phyloP scores from a whole-genome alignment of 768 basidiomycete species.

The Dioszegia hungarica region DNA sequence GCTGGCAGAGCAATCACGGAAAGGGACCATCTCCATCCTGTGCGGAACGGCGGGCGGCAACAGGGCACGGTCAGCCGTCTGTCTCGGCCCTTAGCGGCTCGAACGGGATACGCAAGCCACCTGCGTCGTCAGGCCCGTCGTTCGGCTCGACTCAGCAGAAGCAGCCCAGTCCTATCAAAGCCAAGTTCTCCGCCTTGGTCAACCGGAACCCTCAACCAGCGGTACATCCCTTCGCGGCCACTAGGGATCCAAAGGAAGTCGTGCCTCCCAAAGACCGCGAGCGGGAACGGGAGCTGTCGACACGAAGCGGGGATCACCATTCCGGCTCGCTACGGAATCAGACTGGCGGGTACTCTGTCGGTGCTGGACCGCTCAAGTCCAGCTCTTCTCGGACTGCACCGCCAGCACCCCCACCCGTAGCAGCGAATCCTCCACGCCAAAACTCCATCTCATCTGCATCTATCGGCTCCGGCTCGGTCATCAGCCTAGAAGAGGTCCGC shows the following conservation, averaged over 20 bases:
- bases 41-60: neutral
- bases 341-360: conserved; percentile 9
- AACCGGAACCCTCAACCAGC: conserved; percentile 8
- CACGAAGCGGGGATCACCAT: neutral
- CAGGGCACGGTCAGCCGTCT: neutral
- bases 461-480: conserved; percentile 18
- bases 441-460: neutral
- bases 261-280: conserved; percentile 5
- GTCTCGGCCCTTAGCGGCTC: neutral
- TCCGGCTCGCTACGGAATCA: conserved; percentile 7
- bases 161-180: conserved; percentile 29
- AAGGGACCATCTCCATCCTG: conserved; percentile 15
- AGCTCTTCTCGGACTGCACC: too few species aligned
- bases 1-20: conserved; percentile 11
- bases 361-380: conserved; percentile 8
- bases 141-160: conserved; percentile 4
- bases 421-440: neutral
- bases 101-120: neutral
- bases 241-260: conserved; percentile 10
- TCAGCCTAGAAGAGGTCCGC: conserved; percentile 71
- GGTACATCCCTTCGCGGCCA: conserved; percentile 39
- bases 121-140: neutral
- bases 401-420: neutral
- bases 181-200: conserved; percentile 29
- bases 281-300: neutral